Conservation (phyloP, 768 basidiomycete species). For the Rubroboletus pulcherrimus region DNA sequence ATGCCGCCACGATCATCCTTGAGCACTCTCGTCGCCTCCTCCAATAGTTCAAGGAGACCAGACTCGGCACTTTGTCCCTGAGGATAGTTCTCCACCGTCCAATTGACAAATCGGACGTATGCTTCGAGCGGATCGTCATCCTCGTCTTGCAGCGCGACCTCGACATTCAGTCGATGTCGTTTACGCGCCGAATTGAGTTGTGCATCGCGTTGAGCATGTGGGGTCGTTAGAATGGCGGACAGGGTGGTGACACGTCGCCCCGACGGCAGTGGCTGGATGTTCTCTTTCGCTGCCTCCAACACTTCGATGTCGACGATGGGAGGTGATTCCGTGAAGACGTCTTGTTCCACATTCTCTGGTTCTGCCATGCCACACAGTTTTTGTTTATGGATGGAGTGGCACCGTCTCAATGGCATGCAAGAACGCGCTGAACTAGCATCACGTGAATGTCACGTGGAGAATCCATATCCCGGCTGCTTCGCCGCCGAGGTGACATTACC, state of each 20-base stretch:
- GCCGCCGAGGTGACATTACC: no score
- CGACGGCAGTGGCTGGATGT: slow-evolving; percentile 76
- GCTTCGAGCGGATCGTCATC: slow-evolving; percentile 84
- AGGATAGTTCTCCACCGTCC: slow-evolving; percentile 93
- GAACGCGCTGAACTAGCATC: slow-evolving; percentile 18
- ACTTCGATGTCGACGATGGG: slow-evolving; percentile 76
- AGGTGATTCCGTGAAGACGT: slow-evolving; percentile 40
- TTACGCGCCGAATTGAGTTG: slow-evolving; percentile 64
- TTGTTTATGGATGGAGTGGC: background rate
- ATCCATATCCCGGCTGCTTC: no score
- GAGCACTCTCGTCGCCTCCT: slow-evolving; percentile 85
- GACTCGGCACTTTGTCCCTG: slow-evolving; percentile 88
- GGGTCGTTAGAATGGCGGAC: slow-evolving; percentile 69
- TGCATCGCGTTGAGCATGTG: slow-evolving; percentile 71
- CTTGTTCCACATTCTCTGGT: slow-evolving; percentile 32
- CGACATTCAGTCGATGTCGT: slow-evolving; percentile 67
- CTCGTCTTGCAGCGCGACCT: slow-evolving; percentile 66
- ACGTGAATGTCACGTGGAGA: slow-evolving; percentile 20
- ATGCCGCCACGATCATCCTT: slow-evolving; percentile 69
- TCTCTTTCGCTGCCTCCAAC: slow-evolving; percentile 81
- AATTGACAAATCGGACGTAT: slow-evolving; percentile 81
- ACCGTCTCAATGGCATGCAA: background rate
- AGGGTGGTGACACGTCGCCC: slow-evolving; percentile 79
- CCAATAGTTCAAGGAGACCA: slow-evolving; percentile 86
- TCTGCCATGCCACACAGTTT: slow-evolving; percentile 15